phyloP scores from a whole-genome alignment of 305 asterid species.

The Coffea humblotiana region DNA sequence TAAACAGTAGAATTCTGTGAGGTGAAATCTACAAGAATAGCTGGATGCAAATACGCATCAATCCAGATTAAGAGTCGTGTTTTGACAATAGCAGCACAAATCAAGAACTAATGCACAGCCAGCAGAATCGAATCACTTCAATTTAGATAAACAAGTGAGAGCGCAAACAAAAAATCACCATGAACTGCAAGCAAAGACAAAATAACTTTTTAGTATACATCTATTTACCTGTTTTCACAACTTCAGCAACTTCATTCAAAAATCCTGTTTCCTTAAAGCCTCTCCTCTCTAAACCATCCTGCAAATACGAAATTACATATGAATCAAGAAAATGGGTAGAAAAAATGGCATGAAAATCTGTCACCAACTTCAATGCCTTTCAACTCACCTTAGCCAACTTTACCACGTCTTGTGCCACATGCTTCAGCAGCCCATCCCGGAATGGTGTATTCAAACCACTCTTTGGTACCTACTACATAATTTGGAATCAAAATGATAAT shows the following conservation, averaged over 20 bases:
- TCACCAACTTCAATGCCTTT: not conserved
- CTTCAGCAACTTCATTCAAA: constrained; percentile 73
- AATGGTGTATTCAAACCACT: constrained; percentile 89
- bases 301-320: constrained; percentile 21
- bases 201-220: not conserved
- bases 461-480: constrained; percentile 63
- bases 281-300: constrained; percentile 96
- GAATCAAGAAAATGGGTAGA: constrained; percentile 4
- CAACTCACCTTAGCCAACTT: constrained; percentile 74
- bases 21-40: not conserved
- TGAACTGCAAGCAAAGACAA: not conserved
- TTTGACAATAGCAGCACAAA: too few species aligned
- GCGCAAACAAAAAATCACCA: not conserved
- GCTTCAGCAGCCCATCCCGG: constrained; percentile 95
- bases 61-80: not conserved
- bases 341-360: not conserved
- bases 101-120: not conserved
- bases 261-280: constrained; percentile 89
- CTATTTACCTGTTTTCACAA: constrained; percentile 64
- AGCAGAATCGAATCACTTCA: not conserved
- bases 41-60: not conserved
- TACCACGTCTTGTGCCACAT: constrained; percentile 86
- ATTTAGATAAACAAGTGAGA: not conserved
- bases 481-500: constrained; percentile 4
- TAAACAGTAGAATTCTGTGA: not conserved